Percentiles rank a stretch among this genome's conserved stretches.
Evolutionary conservation across 2,329 filamentous ascomycete species (phyloP).

Genomic region (Calonectria pseudoturangicola): DNA sequence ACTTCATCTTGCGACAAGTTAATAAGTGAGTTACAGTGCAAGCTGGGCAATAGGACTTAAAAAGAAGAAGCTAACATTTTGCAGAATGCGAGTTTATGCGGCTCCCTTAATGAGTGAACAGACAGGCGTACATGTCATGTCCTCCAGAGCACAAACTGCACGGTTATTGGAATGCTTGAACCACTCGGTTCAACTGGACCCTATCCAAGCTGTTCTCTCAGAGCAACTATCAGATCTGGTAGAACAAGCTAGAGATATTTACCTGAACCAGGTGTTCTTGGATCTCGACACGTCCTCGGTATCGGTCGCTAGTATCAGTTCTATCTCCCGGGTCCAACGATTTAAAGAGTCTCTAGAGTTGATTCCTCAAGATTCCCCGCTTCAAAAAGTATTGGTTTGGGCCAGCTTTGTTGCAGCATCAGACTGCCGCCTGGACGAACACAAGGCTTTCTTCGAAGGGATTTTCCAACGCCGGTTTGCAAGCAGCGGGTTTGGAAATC

Average conservation of each 20-base stretch:
- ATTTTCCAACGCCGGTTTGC: slow-evolving; percentile 44
- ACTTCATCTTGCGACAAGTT: slow-evolving; percentile 52
- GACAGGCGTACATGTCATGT: slow-evolving; percentile 51
- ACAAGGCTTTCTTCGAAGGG: slow-evolving; percentile 51
- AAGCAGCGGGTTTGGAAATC: slow-evolving; percentile 52
- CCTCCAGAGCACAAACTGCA: slow-evolving; percentile 45
- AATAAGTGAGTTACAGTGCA: slow-evolving; percentile 48
- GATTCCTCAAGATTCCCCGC: slow-evolving; percentile 46
- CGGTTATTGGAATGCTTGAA: slow-evolving; percentile 51
- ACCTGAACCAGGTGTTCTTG: slow-evolving; percentile 80
- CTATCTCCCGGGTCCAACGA: slow-evolving; percentile 48
- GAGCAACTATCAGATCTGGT: slow-evolving; percentile 87
- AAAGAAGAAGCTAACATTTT: slow-evolving; percentile 65
- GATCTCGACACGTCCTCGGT: slow-evolving; percentile 45
- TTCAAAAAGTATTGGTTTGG: slow-evolving; percentile 54
- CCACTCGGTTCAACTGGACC: slow-evolving; percentile 74
- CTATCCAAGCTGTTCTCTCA: slow-evolving; percentile 85
- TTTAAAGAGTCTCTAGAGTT: slow-evolving; percentile 52
- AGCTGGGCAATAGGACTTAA: background rate
- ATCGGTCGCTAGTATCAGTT: slow-evolving; percentile 22
- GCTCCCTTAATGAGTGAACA: slow-evolving; percentile 52
- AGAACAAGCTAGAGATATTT: slow-evolving; percentile 89
- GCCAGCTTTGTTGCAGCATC: slow-evolving; percentile 54
- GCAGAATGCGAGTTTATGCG: slow-evolving; percentile 59
- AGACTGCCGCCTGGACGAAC: slow-evolving; percentile 50